Percentiles rank a stretch among this genome's conserved stretches.
Conservation (phyloP, 139 green algal genomes). For the Micractinium conductrix region DNA sequence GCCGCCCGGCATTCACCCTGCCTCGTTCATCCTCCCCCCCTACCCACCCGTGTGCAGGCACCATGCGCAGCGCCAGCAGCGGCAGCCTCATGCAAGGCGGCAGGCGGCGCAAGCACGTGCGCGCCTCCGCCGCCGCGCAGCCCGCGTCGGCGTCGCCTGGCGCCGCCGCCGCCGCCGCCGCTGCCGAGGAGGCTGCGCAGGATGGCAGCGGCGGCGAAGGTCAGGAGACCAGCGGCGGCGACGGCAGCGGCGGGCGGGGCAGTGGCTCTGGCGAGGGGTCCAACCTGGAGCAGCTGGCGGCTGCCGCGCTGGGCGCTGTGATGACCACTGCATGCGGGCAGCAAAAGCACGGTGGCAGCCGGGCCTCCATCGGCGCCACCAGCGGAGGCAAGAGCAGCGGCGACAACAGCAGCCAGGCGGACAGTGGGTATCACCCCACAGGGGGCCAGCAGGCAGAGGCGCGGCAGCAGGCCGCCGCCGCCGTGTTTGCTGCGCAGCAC, state of each 20-base stretch:
- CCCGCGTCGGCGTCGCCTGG: not conserved
- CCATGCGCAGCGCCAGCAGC: constrained; percentile 32
- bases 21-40: not conserved
- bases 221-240: constrained; percentile 20
- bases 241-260: constrained; percentile 23
- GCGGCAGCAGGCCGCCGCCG: constrained; percentile 16
- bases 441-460: constrained; percentile 1
- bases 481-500: constrained; percentile 29
- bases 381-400: constrained; percentile 18
- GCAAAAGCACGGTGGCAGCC: not conserved
- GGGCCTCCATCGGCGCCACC: constrained; percentile 1
- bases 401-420: constrained; percentile 25
- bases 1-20: too few species aligned
- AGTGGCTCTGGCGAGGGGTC: constrained; percentile 13
- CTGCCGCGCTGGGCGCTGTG: constrained; percentile 5
- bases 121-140: not conserved
- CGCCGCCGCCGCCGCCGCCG: not conserved
- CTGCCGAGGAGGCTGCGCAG: not conserved
- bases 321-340: not conserved
- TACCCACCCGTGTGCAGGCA: not conserved
- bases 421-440: constrained; percentile 1
- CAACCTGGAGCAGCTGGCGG: constrained; percentile 26
- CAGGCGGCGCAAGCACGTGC: not conserved
- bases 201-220: not conserved
- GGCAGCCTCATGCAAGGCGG: not conserved